Percentiles rank a stretch among this genome's conserved stretches.
These are phyloP conservation scores for Balansia obtecta DNA, from an alignment of 2,329 filamentous ascomycete species.

Conservation along the genomic window DNA sequence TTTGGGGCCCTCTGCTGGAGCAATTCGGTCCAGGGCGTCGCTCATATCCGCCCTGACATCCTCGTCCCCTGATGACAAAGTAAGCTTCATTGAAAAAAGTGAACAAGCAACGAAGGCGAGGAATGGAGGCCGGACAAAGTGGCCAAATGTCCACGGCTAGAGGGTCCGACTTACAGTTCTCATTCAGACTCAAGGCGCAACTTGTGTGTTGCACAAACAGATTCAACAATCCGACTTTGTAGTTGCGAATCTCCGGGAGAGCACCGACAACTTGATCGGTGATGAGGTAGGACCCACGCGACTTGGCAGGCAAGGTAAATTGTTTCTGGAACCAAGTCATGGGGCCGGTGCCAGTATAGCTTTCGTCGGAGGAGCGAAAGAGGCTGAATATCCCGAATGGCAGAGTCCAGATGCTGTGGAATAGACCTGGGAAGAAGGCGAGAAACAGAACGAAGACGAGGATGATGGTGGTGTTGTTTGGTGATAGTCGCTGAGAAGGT, in stretches of 20 bases:
- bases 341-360: conserved; percentile 19
- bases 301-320: conserved; percentile 63
- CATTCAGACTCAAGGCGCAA: conserved; percentile 82
- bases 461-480: conserved; percentile 29
- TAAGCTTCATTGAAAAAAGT: background rate
- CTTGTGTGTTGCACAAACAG: conserved; percentile 94
- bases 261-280: conserved; percentile 60
- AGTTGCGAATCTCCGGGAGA: conserved; percentile 68
- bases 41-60: conserved; percentile 92
- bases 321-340: conserved; percentile 81
- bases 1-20: conserved; percentile 61
- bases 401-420: conserved; percentile 38
- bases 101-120: background rate
- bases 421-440: conserved; percentile 38
- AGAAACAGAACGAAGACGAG: conserved; percentile 36
- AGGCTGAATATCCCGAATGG: conserved; percentile 30
- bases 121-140: no score
- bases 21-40: conserved; percentile 83
- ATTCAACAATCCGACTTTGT: conserved; percentile 77
- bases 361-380: conserved; percentile 16
- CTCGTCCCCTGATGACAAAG: conserved; percentile 37
- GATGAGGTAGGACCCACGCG: conserved; percentile 79
- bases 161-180: conserved; percentile 52
- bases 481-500: conserved; percentile 17
- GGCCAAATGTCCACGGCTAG: background rate